These are phyloP conservation scores for Sesbania bispinosa DNA, from an alignment of 306 rosid genomes.

Conservation along the genomic window DNA sequence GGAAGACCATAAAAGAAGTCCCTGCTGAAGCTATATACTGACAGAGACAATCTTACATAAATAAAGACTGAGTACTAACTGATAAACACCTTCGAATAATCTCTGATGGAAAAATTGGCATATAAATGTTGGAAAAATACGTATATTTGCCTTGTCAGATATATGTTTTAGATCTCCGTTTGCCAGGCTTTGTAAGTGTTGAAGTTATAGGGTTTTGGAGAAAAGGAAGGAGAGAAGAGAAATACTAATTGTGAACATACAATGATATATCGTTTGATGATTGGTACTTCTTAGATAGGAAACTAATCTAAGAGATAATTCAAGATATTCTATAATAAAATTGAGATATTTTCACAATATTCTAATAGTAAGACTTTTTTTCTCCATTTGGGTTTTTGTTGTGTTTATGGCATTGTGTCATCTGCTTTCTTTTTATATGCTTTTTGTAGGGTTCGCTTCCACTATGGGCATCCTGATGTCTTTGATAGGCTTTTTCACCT, in stretches of 20 bases:
- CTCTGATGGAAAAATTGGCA: neutral
- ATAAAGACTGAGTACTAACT: neutral
- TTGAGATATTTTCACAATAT: no score
- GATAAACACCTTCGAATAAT: neutral
- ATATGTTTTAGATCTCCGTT: neutral
- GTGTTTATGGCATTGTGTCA: neutral
- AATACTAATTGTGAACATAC: no score
- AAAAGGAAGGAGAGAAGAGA: no score
- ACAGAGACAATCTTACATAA: neutral
- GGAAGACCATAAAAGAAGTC: neutral
- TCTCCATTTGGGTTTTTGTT: neutral
- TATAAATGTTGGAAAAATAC: neutral
- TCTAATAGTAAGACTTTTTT: neutral
- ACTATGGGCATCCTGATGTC: constrained; percentile 98
- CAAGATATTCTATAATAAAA: no score
- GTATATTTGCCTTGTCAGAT: neutral
- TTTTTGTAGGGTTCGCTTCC: constrained; percentile 87
- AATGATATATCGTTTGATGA: no score
- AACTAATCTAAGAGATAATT: no score
- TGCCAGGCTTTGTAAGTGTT: no score
- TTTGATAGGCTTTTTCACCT: constrained; percentile 97
- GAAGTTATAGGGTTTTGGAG: no score
- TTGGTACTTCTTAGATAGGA: no score
- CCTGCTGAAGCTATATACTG: neutral
- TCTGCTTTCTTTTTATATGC: constrained; percentile 12